Evolutionary conservation across 1,284 basidiomycete species (phyloP), one percentile per base, ranked within the genome.

Genomic region (Marasmius fiardii): DNA sequence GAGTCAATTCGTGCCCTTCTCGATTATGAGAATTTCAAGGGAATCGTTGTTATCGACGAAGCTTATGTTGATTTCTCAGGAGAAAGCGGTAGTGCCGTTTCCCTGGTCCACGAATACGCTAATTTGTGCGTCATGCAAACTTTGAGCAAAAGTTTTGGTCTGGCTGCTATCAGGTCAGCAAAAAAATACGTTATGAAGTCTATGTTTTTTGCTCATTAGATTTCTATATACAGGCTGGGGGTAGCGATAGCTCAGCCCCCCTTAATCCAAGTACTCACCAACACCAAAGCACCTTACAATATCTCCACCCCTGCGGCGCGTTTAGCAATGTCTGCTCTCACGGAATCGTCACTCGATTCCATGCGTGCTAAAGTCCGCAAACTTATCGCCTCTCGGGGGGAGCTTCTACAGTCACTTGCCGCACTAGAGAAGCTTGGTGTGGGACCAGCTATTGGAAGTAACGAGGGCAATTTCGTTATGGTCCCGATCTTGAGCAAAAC

Each of bases 251-350:
- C 93, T 2, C 90, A 95, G 61, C 93, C 93, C 0, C 85, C 92
- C 0, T 76, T 98, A 18, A 88, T 98, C 49, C 95, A 96, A 68
- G 83, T 98, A 63, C 83, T 99, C 59, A 87, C 88, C 65, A 99
- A 98, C 71, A 93, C 96, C 52, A 99, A 99, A 72, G 97, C 96
- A 0, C 96, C 96, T 0, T 99, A 99, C 79, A 98, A 98, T 71
- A 88, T 99, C 63, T 96, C 95, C 12, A 83, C 90, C 0, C 95
- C 95, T 0, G 93, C 94, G 2, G 93, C 96, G 6, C 77, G 85
- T 48, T 83, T 98, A 28, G 95, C 94, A 0, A 74, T 89, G 12
- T 80, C 90, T 10, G 93, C 96, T 16, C 80, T 93, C 34, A 85
- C 89, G 0, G 76, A 84, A 0, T 66, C 73, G 12, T 88, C 92